Conservation (phyloP, 2,329 filamentous ascomycete genomes). For the Trichophyton rubrum region DNA sequence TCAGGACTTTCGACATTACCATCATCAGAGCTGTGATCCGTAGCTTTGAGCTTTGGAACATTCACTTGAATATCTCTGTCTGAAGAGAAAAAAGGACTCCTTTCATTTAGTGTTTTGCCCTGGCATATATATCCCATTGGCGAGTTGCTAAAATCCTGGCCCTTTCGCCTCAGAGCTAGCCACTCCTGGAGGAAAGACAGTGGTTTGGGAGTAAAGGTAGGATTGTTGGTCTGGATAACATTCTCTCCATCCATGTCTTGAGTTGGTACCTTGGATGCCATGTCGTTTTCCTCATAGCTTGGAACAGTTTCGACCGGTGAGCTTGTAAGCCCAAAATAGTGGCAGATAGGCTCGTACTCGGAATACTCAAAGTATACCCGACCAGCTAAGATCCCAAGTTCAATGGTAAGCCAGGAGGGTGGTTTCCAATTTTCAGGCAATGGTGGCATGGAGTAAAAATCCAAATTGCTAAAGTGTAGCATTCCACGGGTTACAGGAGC, state of each 20-base stretch:
- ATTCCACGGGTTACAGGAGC: constrained; percentile 49
- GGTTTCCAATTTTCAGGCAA: constrained; percentile 31
- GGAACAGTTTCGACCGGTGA: neutral
- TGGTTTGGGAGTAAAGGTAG: constrained; percentile 9
- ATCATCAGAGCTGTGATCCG: neutral
- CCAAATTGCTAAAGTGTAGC: constrained; percentile 45
- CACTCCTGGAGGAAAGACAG: constrained; percentile 25
- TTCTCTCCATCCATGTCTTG: neutral
- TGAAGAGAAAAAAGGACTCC: constrained; percentile 21
- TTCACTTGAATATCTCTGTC: neutral
- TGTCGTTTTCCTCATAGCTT: neutral
- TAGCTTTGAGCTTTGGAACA: neutral
- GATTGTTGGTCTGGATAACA: neutral
- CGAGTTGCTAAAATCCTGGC: constrained; percentile 25
- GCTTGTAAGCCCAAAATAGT: constrained; percentile 6
- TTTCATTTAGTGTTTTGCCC: constrained; percentile 16
- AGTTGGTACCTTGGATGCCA: neutral
- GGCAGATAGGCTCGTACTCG: constrained; percentile 16
- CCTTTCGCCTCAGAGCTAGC: constrained; percentile 22
- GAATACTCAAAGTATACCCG: constrained; percentile 40
- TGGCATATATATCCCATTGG: constrained; percentile 27
- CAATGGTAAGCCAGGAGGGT: constrained; percentile 43
- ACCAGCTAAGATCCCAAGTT: constrained; percentile 50
- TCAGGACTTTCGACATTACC: neutral
- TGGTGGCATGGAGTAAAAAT: constrained; percentile 41